Percentiles rank a stretch among this genome's conserved stretches.
These are phyloP conservation scores for Taxillus chinensis DNA, from an alignment of 164 flowering plant species.

Conservation along the genomic window DNA sequence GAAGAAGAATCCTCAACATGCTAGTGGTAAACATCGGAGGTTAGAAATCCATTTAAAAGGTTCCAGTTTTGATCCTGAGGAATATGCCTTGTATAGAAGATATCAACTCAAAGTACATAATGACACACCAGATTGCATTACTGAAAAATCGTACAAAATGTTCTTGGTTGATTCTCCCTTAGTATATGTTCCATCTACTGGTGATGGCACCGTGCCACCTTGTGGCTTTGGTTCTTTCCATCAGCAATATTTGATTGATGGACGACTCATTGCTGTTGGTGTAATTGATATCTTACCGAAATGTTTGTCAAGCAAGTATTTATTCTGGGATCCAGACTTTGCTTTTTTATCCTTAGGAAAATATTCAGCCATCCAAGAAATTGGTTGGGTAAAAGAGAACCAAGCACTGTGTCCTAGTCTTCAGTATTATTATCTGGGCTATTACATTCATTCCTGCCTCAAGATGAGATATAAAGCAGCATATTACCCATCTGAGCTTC, in stretches of 20 bases:
- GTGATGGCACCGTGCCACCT: constrained; percentile 54
- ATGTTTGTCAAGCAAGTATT: constrained; percentile 90
- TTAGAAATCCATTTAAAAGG: constrained; percentile 71
- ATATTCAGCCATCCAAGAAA: constrained; percentile 84
- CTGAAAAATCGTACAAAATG: constrained; percentile 56
- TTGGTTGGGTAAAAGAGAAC: constrained; percentile 70
- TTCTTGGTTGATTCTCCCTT: constrained; percentile 85
- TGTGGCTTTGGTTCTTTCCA: constrained; percentile 99
- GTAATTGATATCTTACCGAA: constrained; percentile 91
- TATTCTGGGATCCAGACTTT: constrained; percentile 95
- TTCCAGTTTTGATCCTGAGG: constrained; percentile 83
- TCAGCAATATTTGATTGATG: constrained; percentile 89
- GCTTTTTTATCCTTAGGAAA: constrained; percentile 86
- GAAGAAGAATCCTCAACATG: constrained; percentile 16
- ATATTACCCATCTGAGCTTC: constrained; percentile 87
- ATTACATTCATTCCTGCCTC: constrained; percentile 82
- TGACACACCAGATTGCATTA: constrained; percentile 53
- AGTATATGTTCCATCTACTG: constrained; percentile 50
- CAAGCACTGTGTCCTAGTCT: constrained; percentile 62
- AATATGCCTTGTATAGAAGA: constrained; percentile 63
- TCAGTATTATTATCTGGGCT: constrained; percentile 90
- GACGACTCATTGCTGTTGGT: constrained; percentile 85
- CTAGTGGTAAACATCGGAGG: constrained; percentile 28
- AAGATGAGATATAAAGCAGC: constrained; percentile 98
- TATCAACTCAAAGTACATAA: constrained; percentile 83